These are phyloP conservation scores for Schrenkiella parvula DNA, from an alignment of 345 rosid species.

Conservation along the genomic window DNA sequence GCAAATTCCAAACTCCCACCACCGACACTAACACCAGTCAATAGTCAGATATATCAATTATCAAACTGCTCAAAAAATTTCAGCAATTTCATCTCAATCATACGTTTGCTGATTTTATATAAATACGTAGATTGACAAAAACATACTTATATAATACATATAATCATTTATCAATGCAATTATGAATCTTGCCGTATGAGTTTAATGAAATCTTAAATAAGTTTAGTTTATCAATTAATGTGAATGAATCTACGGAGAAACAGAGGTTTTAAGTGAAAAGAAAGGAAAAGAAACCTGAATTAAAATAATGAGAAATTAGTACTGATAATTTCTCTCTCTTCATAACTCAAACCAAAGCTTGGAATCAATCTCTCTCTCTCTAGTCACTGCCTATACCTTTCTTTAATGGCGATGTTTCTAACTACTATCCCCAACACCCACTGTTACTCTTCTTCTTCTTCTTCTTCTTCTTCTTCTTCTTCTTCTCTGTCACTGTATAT, in stretches of 20 bases:
- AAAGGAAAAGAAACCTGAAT: background rate
- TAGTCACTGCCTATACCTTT: constrained; percentile 27
- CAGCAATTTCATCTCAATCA: constrained; percentile 27
- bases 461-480: constrained; percentile 13
- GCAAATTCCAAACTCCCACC: constrained; percentile 27
- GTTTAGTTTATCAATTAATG: background rate
- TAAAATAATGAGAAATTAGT: background rate
- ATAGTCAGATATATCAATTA: constrained; percentile 6
- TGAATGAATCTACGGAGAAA: constrained; percentile 29
- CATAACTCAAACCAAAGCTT: constrained; percentile 38
- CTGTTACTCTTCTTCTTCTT: constrained; percentile 10
- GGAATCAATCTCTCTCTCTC: constrained; percentile 37
- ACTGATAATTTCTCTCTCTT: constrained; percentile 29
- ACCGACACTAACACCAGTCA: constrained; percentile 22
- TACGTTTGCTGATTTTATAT: background rate
- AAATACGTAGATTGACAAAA: background rate
- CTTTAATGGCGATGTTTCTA: constrained; percentile 47
- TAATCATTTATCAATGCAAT: background rate
- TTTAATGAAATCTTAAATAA: constrained; percentile 12
- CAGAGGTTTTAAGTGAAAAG: constrained; percentile 12
- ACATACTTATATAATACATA: background rate
- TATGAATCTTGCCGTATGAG: constrained; percentile 9
- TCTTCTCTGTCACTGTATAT: constrained; percentile 26
- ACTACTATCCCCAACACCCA: constrained; percentile 31
- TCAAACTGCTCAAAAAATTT: constrained; percentile 1